phyloP scores from a whole-genome alignment of 805 yeast species.

The Candida manassasensis region DNA sequence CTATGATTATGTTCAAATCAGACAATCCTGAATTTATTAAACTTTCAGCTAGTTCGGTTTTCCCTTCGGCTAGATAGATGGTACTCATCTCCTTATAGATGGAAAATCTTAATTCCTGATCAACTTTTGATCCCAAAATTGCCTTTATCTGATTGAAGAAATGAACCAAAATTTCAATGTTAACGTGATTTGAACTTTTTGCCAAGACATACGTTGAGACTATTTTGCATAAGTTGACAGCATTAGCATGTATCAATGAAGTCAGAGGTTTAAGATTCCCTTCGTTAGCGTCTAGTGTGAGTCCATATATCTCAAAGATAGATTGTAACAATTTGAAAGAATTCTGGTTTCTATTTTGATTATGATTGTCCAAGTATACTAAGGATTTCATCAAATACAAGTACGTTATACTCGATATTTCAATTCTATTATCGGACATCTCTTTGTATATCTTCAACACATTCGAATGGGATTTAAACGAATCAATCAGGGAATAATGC shows the following conservation, averaged over 20 bases:
- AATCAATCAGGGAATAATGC: conserved; percentile 13
- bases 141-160: conserved; percentile 25
- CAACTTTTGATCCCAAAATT: conserved; percentile 5
- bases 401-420: conserved; percentile 25
- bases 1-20: conserved; percentile 17
- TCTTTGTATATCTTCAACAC: conserved; percentile 28
- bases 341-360: conserved; percentile 11
- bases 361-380: conserved; percentile 13
- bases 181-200: conserved; percentile 12
- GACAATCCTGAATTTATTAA: conserved; percentile 22
- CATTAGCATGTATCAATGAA: conserved; percentile 12
- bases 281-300: conserved; percentile 11
- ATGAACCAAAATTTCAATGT: conserved; percentile 21
- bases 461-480: conserved; percentile 17
- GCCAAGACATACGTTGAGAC: conserved; percentile 21
- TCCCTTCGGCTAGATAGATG: conserved; percentile 21
- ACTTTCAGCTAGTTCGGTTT: conserved; percentile 16
- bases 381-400: conserved; percentile 28
- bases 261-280: conserved; percentile 1
- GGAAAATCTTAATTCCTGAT: conserved; percentile 12
- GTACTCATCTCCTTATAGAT: conserved; percentile 26
- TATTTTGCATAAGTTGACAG: conserved; percentile 21
- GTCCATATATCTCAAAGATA: conserved; percentile 29
- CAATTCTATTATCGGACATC: conserved; percentile 25
- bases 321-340: conserved; percentile 19